A percentile compares a stretch with the other conserved stretches of the same genome.
Conservation (phyloP, 176 grass and related monocot species). For the Zea luxurians region DNA sequence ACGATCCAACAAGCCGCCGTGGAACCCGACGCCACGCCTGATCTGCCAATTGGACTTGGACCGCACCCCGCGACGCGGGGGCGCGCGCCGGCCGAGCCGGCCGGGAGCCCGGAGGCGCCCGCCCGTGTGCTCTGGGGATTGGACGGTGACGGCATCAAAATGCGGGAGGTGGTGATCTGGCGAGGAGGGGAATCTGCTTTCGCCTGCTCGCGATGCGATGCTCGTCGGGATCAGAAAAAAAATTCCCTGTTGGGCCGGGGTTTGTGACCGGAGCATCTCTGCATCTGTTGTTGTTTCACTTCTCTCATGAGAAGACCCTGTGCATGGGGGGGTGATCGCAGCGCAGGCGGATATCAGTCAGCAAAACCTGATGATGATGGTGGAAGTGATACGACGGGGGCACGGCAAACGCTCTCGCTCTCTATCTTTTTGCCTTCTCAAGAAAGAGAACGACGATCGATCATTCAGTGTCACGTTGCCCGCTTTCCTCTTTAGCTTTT, state of each 20-base stretch:
- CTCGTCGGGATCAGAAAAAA: constrained; percentile 44
- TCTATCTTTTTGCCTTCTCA: constrained; percentile 37
- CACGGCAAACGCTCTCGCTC: neutral
- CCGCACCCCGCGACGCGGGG: too few species aligned
- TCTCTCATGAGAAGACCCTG: too few species aligned
- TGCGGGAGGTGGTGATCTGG: neutral
- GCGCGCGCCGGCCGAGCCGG: too few species aligned
- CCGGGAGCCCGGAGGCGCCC: too few species aligned
- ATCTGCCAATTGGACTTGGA: constrained; percentile 14
- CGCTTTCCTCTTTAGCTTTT: constrained; percentile 52
- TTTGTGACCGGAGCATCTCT: too few species aligned
- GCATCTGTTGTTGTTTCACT: too few species aligned
- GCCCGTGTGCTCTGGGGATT: neutral
- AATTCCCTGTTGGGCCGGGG: too few species aligned
- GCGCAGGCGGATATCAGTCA: neutral
- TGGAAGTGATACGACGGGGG: neutral
- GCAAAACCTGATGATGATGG: neutral
- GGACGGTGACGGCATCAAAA: constrained; percentile 28
- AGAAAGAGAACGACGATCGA: constrained; percentile 16
- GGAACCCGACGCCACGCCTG: constrained; percentile 28
- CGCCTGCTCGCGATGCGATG: constrained; percentile 24
- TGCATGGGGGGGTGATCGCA: too few species aligned
- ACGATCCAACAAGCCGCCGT: constrained; percentile 21
- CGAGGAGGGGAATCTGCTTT: constrained; percentile 52
- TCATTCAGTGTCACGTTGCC: constrained; percentile 34